These are phyloP conservation scores for Calonectria pseudoreteaudii DNA, from an alignment of 2,329 filamentous ascomycete genomes.

Conservation along the genomic window DNA sequence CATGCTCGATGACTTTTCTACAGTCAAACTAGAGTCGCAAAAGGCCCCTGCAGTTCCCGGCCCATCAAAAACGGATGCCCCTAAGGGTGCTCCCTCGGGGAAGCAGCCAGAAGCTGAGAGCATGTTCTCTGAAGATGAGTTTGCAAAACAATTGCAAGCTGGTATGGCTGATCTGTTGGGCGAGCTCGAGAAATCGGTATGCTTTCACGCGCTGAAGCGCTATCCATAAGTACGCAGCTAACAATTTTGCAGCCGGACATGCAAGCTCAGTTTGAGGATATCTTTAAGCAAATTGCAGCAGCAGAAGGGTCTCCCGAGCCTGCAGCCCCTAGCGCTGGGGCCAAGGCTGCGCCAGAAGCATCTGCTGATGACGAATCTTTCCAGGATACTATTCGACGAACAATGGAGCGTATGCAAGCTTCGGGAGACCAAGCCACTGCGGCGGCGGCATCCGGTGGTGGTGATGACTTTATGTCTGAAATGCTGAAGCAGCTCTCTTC, in stretches of 20 bases:
- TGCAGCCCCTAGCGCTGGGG: constrained; percentile 34
- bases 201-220: constrained; percentile 33
- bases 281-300: constrained; percentile 78
- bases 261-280: constrained; percentile 81
- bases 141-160: constrained; percentile 86
- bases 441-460: constrained; percentile 74
- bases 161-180: constrained; percentile 89
- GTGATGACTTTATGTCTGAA: constrained; percentile 88
- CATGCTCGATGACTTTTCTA: constrained; percentile 90
- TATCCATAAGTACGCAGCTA: neutral
- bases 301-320: constrained; percentile 53
- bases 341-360: constrained; percentile 49
- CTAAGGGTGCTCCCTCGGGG: constrained; percentile 48
- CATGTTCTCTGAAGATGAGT: constrained; percentile 76
- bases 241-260: constrained; percentile 69
- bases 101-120: constrained; percentile 48
- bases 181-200: constrained; percentile 72
- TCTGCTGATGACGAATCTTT: constrained; percentile 74
- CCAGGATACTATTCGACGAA: constrained; percentile 91
- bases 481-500: constrained; percentile 84
- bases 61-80: constrained; percentile 45
- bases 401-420: constrained; percentile 95
- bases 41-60: constrained; percentile 42
- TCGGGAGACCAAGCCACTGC: constrained; percentile 89
- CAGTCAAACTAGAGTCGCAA: constrained; percentile 62